Evolutionary conservation across 2,329 filamentous ascomycete species (phyloP).

Genomic region (Fusarium haematococcum): DNA sequence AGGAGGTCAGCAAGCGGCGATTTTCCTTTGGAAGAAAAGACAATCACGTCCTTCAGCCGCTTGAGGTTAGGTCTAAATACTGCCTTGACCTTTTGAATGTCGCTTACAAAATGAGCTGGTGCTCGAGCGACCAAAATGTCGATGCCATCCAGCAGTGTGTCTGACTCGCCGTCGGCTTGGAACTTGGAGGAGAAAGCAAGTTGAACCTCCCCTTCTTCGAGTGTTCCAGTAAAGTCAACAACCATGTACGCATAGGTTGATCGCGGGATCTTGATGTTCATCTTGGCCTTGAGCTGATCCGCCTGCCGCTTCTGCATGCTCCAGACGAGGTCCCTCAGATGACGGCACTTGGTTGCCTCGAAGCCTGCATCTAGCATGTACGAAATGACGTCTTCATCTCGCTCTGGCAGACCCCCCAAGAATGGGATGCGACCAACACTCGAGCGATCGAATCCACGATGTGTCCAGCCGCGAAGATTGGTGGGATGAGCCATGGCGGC

Average conservation of each 20-base stretch:
- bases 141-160: constrained; percentile 64
- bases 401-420: constrained; percentile 62
- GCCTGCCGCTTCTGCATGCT: constrained; percentile 64
- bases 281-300: constrained; percentile 62
- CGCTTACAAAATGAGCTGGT: constrained; percentile 76
- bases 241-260: constrained; percentile 76
- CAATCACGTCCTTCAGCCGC: constrained; percentile 79
- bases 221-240: constrained; percentile 71
- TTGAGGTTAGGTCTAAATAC: constrained; percentile 71
- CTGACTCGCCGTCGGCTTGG: constrained; percentile 63
- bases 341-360: constrained; percentile 58
- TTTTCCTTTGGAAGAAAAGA: constrained; percentile 76
- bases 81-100: constrained; percentile 76
- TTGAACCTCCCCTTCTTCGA: constrained; percentile 76
- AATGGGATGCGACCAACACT: constrained; percentile 56
- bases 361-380: constrained; percentile 73
- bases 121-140: constrained; percentile 76
- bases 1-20: constrained; percentile 75
- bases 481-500: constrained; percentile 62
- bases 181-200: constrained; percentile 77
- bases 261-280: constrained; percentile 70
- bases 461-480: constrained; percentile 66
- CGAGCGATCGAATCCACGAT: constrained; percentile 56
- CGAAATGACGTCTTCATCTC: constrained; percentile 63
- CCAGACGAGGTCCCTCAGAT: constrained; percentile 61